Conservation (phyloP, 106 monocot species). For the Dendrobium catenatum region DNA sequence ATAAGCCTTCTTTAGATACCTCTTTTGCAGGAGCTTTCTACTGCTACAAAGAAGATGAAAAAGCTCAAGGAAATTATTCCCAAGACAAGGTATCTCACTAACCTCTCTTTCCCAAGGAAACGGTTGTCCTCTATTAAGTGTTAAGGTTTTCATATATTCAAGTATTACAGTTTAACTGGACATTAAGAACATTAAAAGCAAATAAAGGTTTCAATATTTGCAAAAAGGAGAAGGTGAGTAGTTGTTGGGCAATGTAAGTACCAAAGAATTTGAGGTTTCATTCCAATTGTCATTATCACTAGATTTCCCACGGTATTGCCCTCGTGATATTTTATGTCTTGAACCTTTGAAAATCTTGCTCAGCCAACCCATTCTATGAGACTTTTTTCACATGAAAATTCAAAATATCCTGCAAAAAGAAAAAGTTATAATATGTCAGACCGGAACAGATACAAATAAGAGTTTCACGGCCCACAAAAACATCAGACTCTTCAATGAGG, state of each 20-base stretch:
- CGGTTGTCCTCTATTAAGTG: too few species aligned
- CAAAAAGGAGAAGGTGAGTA: not conserved
- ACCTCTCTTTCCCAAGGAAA: too few species aligned
- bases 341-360: conserved; percentile 80
- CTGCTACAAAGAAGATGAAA: not conserved
- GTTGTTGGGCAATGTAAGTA: conserved; percentile 11
- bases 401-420: not conserved
- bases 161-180: not conserved
- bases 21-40: too few species aligned
- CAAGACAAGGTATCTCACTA: too few species aligned
- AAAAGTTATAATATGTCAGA: not conserved
- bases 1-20: not conserved
- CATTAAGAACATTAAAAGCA: not conserved
- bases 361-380: conserved; percentile 67
- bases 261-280: conserved; percentile 23
- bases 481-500: not conserved
- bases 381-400: not conserved
- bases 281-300: conserved; percentile 20
- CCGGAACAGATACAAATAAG: not conserved
- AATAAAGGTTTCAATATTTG: not conserved
- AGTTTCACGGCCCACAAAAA: not conserved
- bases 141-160: too few species aligned
- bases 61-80: not conserved
- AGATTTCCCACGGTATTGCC: conserved; percentile 41
- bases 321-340: conserved; percentile 56